These are phyloP conservation scores for Exophiala calicioides DNA, from an alignment of 2,329 filamentous ascomycete genomes.

Conservation along the genomic window DNA sequence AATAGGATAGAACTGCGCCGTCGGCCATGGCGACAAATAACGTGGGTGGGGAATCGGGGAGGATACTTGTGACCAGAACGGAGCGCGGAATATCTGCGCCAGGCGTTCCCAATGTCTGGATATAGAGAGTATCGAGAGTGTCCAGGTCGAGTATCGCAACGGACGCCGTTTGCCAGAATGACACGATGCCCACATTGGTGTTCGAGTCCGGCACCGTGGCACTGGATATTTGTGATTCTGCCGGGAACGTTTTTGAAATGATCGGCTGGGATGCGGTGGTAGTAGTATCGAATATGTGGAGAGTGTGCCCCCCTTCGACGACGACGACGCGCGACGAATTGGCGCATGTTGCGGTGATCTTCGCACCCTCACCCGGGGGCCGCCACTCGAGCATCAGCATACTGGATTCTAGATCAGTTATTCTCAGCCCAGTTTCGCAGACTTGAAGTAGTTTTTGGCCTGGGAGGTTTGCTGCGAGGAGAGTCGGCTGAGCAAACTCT, in stretches of 20 bases:
- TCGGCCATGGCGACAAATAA: conserved; percentile 90
- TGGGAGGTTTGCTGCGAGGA: conserved; percentile 68
- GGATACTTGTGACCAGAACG: conserved; percentile 74
- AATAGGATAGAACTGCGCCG: conserved; percentile 83
- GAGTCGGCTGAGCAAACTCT: conserved; percentile 67
- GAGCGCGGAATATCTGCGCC: conserved; percentile 79
- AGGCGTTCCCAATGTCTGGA: conserved; percentile 64
- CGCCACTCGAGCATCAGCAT: conserved; percentile 50
- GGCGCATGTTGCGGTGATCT: conserved; percentile 76
- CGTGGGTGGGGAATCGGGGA: conserved; percentile 67
- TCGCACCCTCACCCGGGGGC: conserved; percentile 42
- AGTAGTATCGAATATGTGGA: conserved; percentile 65
- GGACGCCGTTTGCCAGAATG: conserved; percentile 82
- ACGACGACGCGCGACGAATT: conserved; percentile 71
- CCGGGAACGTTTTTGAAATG: conserved; percentile 61
- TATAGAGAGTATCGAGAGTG: conserved; percentile 65
- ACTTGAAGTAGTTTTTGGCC: conserved; percentile 72
- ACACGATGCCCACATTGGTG: conserved; percentile 70
- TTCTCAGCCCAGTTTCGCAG: conserved; percentile 62
- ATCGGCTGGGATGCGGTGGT: conserved; percentile 58
- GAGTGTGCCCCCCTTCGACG: conserved; percentile 70
- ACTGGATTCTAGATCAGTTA: conserved; percentile 55
- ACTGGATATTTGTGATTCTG: conserved; percentile 79
- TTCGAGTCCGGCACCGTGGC: conserved; percentile 70
- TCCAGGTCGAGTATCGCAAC: conserved; percentile 72